These are phyloP conservation scores for Lentinula sp. DNA, from an alignment of 768 basidiomycete genomes.

Conservation along the genomic window DNA sequence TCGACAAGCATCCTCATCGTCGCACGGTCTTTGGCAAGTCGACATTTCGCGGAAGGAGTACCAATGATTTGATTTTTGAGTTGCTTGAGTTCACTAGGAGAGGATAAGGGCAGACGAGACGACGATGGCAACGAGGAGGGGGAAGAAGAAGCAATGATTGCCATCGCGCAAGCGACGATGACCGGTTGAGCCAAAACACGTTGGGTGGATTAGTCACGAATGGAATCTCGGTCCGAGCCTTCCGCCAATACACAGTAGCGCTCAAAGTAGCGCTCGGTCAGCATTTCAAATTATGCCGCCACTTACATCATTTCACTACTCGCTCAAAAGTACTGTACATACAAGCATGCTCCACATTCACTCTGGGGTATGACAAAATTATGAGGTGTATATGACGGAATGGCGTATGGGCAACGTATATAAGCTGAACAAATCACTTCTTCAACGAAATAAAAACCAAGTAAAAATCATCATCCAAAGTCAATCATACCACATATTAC, in stretches of 20 bases:
- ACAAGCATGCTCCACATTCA: too few relatives aligned
- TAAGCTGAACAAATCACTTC: not conserved
- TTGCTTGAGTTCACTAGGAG: constrained; percentile 41
- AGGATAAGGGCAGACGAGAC: not conserved
- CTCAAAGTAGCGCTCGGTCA: too few relatives aligned
- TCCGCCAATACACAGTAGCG: too few relatives aligned
- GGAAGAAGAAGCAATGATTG: not conserved
- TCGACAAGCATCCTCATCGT: constrained; percentile 49
- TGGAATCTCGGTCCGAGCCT: not conserved
- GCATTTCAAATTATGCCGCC: too few relatives aligned
- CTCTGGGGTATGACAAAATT: too few relatives aligned
- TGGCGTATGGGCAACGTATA: not conserved
- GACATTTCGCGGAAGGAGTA: constrained; percentile 65
- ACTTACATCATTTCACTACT: too few relatives aligned
- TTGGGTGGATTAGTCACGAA: not conserved
- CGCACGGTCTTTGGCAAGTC: constrained; percentile 47
- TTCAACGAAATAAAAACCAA: not conserved
- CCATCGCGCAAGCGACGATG: not conserved
- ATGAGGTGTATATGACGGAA: not conserved
- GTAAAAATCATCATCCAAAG: not conserved
- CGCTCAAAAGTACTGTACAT: too few relatives aligned
- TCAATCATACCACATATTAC: not conserved
- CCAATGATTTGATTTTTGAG: constrained; percentile 77
- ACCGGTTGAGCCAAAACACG: not conserved
- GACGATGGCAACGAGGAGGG: not conserved